Conservation (phyloP, 306 rosid species). For the Sophora flavescens region DNA sequence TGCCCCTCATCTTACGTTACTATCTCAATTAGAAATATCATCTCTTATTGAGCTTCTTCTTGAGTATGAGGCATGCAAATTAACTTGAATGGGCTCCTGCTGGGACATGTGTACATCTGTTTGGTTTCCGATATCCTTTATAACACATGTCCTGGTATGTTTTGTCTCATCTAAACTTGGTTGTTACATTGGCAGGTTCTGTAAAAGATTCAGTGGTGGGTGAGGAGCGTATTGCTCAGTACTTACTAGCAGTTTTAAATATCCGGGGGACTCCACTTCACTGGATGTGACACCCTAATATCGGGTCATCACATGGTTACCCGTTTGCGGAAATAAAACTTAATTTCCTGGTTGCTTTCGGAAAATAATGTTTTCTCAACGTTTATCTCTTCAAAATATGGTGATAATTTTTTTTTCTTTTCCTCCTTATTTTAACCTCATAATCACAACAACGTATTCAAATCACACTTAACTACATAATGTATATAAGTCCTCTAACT, state of each 20-base stretch:
- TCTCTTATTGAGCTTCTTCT: neutral
- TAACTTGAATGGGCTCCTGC: neutral
- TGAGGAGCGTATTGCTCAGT: constrained; percentile 92
- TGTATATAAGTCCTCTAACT: too few species aligned
- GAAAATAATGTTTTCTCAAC: too few species aligned
- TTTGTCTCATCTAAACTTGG: constrained; percentile 30
- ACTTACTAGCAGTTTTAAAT: constrained; percentile 81
- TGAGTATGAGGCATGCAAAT: constrained; percentile 6
- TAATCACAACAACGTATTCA: too few species aligned
- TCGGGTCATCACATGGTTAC: too few species aligned
- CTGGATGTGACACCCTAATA: too few species aligned
- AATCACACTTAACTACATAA: too few species aligned
- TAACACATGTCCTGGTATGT: constrained; percentile 19
- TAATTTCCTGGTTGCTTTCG: too few species aligned
- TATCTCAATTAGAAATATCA: constrained; percentile 10
- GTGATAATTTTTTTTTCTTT: too few species aligned
- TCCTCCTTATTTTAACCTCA: too few species aligned
- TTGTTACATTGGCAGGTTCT: constrained; percentile 68
- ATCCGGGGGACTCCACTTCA: constrained; percentile 82
- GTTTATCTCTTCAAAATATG: too few species aligned
- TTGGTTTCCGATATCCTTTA: constrained; percentile 30
- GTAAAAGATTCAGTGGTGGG: constrained; percentile 92
- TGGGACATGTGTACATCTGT: constrained; percentile 27
- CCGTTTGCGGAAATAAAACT: too few species aligned
- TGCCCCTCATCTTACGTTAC: neutral